Evolutionary conservation across 129 eudicot species (phyloP), one percentile per base, ranked within the genome.

Genomic region (Heracleum sosnowskyi): DNA sequence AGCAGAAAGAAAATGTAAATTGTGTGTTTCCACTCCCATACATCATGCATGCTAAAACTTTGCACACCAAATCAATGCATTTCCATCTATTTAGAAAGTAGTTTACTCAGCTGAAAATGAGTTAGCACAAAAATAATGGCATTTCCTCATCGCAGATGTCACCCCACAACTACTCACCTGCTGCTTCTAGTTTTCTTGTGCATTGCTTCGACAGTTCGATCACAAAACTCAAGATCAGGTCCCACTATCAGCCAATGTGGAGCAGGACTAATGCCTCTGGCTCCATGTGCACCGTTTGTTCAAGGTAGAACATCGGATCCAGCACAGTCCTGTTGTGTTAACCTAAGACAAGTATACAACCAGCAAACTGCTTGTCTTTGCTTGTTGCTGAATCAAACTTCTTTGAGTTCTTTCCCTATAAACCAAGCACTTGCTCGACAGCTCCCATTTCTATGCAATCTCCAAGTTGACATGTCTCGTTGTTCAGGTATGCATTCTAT

Each of bases 261-360:
- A 9, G 79, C 86, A 8, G 35, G 31, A 29, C 79, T 89, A 63
- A 63, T 86, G 4, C 73, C 83, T 3, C 42, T 89, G 73, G 76
- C 81, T 26, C 77, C 90, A 1, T 89, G 90, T 24, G 82, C 74
- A 3, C 85, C 90, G 8, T 89, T 89, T 77, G 92, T 86, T 63
- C 90, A 84, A 83, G 92, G 90, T 28, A 49, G 55, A 44, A 72
- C 72, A 33, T 73, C 85, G 5, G 2, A 46, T 4, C 92, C 92
- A 0, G 69, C 73, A 12, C 83, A 46, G 35, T 12, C 68, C 35
- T 89, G 90, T 76, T 89, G 92, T 42, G 73, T 75, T 33, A 78
- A 77, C 80, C 76, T 89, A 13, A 78, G 63, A 70, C 80, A 82
- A 40, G 79, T 86, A 78, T 82, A 82, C 70, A 29, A 8, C 40